Conservation (phyloP, 371 early-diverging fungal genomes). For the Rhizopus sp. region DNA sequence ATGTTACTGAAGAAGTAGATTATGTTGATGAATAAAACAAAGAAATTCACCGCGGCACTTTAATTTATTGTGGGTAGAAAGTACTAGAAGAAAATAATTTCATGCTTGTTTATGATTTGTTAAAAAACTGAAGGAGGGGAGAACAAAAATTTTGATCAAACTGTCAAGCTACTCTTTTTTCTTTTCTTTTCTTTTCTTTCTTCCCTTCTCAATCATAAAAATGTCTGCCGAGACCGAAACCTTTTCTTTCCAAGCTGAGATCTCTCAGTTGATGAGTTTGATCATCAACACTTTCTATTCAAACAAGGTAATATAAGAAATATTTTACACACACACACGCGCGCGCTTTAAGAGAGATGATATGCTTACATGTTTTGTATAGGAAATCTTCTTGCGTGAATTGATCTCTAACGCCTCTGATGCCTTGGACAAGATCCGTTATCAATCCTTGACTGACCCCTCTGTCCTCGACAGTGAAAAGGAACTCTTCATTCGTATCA, state of each 20-base stretch:
- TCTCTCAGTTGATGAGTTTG: slow-evolving; percentile 92
- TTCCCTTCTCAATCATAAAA: slow-evolving; percentile 21
- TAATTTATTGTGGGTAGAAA: slow-evolving; percentile 8
- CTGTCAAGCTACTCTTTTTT: neutral
- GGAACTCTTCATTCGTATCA: slow-evolving; percentile 67
- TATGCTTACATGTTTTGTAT: neutral
- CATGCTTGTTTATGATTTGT: slow-evolving; percentile 15
- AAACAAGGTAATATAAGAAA: slow-evolving; percentile 42
- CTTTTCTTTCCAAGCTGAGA: slow-evolving; percentile 92
- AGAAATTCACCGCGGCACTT: neutral
- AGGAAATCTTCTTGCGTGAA: slow-evolving; percentile 87
- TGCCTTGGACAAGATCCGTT: slow-evolving; percentile 85
- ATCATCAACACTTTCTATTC: slow-evolving; percentile 68
- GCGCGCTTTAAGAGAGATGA: neutral
- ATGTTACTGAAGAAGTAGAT: neutral
- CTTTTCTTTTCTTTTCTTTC: slow-evolving; percentile 15
- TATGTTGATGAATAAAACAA: neutral
- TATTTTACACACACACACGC: neutral
- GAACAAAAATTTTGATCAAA: no score
- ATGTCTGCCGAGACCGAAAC: slow-evolving; percentile 61
- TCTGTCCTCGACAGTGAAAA: slow-evolving; percentile 56
- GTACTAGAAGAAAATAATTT: slow-evolving; percentile 23
- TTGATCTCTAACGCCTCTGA: slow-evolving; percentile 87
- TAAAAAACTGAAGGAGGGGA: neutral
- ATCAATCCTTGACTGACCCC: slow-evolving; percentile 56